Base-by-base conservation (phyloP, 768 basidiomycete genomes). In the Brasilioporus rufonigricans region DNA sequence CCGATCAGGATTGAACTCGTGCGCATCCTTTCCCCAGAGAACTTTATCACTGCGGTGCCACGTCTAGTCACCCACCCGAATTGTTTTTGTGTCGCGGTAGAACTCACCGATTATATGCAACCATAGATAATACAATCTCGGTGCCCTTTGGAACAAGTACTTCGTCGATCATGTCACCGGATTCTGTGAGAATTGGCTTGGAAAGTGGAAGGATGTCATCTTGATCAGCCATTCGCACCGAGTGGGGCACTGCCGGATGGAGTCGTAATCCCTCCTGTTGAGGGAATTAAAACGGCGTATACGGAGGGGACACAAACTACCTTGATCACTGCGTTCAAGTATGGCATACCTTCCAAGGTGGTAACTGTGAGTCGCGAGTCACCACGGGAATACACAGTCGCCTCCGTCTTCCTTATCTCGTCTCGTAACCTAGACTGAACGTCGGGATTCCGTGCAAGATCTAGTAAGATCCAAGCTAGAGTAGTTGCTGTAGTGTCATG, bases 181-280 rank as follows among this genome's bases (percentile, higher is more conserved):
- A n/a, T n/a, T n/a, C n/a, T 5, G 76, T 77, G 52, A 60, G 71
- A 48, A 83, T 75, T 2, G 81, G 81, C 52, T 72, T 75, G 3
- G 80, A 79, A 31, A 88, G 74, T 0, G 86, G 85, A 19, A 88
- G 64, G 16, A 83, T 63, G 52, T 84, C 81, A 61, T 88, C 83
- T 33, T 71, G 67, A 5, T 66, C 69, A 0, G 83, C 74, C 53
- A 76, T 67, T 16, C 86, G 76, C 52, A 77, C 73, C n/a, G 76
- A 74, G n/a, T 79, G 74, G 50, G 79, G 75, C 18, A 76, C 61
- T 1, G 76, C 77, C 21, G 82, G 78, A 57, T 77, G 74, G 52
- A 69, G 75, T 31, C 79, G 69, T 48, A 80, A 65, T 3, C 71
- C 69, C 65, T 81, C 80, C 78, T 80, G 44, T 18, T 35, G 9